Evolutionary conservation across 345 rosid species (phyloP).

Genomic region (Noccaea bulbosa): DNA sequence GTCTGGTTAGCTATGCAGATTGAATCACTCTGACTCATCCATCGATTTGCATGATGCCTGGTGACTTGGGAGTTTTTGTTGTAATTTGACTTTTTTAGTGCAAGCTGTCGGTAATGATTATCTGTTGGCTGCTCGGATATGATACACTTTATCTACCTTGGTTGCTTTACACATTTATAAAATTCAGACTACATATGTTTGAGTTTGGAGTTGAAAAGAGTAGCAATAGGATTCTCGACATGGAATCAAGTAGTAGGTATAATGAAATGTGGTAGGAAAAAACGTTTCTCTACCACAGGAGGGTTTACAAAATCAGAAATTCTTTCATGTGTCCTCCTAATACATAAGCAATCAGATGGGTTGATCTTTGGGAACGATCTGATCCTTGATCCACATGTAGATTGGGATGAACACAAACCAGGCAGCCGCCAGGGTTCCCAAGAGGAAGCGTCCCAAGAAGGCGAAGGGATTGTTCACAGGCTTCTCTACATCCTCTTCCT

Average conservation of each 20-base stretch:
- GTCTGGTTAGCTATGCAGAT: slow-evolving; percentile 87
- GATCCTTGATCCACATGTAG: slow-evolving; percentile 99
- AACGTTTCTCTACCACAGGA: background rate
- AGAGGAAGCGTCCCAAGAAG: slow-evolving; percentile 66
- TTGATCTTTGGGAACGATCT: slow-evolving; percentile 75
- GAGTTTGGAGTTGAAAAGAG: background rate
- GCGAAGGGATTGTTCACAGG: slow-evolving; percentile 66
- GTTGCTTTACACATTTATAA: background rate
- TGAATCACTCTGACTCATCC: slow-evolving; percentile 45
- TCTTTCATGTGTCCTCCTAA: background rate
- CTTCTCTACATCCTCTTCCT: slow-evolving; percentile 79
- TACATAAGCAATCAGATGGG: slow-evolving; percentile 51
- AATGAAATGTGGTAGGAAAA: background rate
- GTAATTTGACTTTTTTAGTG: slow-evolving; percentile 11
- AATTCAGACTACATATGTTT: slow-evolving; percentile 3
- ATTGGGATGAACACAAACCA: slow-evolving; percentile 85
- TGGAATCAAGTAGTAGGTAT: no score
- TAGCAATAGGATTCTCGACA: no score
- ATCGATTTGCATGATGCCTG: background rate
- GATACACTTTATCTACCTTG: slow-evolving; percentile 1
- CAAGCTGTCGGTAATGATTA: slow-evolving; percentile 4
- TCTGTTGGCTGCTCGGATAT: slow-evolving; percentile 10
- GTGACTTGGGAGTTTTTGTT: slow-evolving; percentile 24
- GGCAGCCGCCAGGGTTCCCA: slow-evolving; percentile 77
- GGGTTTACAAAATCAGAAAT: slow-evolving; percentile 8